A percentile compares a stretch with the other conserved stretches of the same genome.
Evolutionary conservation across 2,329 filamentous ascomycete genomes (phyloP).

Genomic region (Proliferodiscus dingleyae): DNA sequence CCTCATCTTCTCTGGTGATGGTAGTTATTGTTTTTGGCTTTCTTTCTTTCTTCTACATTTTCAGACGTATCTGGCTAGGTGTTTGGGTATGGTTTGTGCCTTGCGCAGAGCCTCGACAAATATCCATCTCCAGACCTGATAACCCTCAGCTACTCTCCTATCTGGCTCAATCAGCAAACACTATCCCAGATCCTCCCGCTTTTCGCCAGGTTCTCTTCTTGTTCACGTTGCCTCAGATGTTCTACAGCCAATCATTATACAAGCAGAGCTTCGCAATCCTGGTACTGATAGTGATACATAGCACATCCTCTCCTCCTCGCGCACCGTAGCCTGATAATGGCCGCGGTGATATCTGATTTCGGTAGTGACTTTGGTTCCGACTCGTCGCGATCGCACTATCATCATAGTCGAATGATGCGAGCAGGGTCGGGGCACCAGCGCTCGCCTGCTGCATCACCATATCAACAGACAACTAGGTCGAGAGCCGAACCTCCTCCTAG

Average conservation of each 20-base stretch:
- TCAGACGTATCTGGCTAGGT: not conserved
- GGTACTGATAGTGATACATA: constrained; percentile 22
- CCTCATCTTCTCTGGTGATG: constrained; percentile 4
- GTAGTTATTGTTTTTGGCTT: constrained; percentile 1
- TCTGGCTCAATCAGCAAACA: not conserved
- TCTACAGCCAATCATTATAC: not conserved
- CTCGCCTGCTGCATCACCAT: constrained; percentile 40
- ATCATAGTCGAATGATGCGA: constrained; percentile 56
- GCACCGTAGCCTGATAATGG: constrained; percentile 43
- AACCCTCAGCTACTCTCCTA: not conserved
- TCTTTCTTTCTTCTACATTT: not conserved
- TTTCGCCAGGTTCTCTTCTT: not conserved
- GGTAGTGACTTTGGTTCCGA: constrained; percentile 68
- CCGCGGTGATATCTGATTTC: constrained; percentile 64
- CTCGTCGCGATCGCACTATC: constrained; percentile 54
- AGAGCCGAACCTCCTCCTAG: constrained; percentile 26
- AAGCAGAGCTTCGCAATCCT: constrained; percentile 2
- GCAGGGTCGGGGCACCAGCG: constrained; percentile 42
- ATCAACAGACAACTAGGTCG: constrained; percentile 25
- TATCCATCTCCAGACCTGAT: not conserved
- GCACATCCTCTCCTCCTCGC: constrained; percentile 17
- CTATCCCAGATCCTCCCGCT: not conserved
- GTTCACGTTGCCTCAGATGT: not conserved
- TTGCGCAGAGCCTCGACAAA: not conserved
- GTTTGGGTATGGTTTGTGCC: not conserved